phyloP scores from a whole-genome alignment of 305 asterid species.

The Fraxinus dipetala region DNA sequence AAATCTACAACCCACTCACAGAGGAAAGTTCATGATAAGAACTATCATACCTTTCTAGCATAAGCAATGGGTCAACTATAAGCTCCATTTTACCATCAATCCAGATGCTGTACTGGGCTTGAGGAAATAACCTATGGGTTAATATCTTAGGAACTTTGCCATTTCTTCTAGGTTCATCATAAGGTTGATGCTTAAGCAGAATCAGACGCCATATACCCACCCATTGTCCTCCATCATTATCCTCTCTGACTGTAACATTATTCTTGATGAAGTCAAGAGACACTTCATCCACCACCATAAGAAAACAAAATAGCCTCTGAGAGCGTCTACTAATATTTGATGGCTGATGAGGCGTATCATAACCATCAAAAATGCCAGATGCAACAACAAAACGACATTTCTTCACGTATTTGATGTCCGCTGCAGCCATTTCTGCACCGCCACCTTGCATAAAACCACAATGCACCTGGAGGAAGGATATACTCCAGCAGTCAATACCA shows the following conservation, averaged over 20 bases:
- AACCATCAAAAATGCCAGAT: slow-evolving; percentile 92
- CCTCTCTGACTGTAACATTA: slow-evolving; percentile 67
- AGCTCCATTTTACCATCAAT: slow-evolving; percentile 99
- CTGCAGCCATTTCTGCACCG: slow-evolving; percentile 79
- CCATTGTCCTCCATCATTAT: slow-evolving; percentile 71
- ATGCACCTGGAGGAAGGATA: slow-evolving; percentile 59
- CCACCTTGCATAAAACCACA: slow-evolving; percentile 91
- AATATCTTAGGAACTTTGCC: slow-evolving; percentile 97
- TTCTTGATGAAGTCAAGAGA: slow-evolving; percentile 69
- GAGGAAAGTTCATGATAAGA: not conserved
- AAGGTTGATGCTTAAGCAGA: slow-evolving; percentile 79
- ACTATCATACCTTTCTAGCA: slow-evolving; percentile 74
- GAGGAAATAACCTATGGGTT: slow-evolving; percentile 88
- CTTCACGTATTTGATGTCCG: slow-evolving; percentile 60
- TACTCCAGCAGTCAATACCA: slow-evolving; percentile 19
- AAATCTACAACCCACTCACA: not conserved
- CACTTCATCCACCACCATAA: slow-evolving; percentile 89
- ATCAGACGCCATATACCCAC: slow-evolving; percentile 92
- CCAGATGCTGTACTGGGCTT: slow-evolving; percentile 94
- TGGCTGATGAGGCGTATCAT: slow-evolving; percentile 88
- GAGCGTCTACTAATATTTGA: slow-evolving; percentile 76
- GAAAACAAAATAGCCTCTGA: slow-evolving; percentile 71
- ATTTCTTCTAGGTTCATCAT: slow-evolving; percentile 95
- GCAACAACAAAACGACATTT: slow-evolving; percentile 88
- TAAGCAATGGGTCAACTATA: slow-evolving; percentile 84